These are phyloP conservation scores for Calonectria montana DNA, from an alignment of 2,329 filamentous ascomycete species.

Conservation along the genomic window DNA sequence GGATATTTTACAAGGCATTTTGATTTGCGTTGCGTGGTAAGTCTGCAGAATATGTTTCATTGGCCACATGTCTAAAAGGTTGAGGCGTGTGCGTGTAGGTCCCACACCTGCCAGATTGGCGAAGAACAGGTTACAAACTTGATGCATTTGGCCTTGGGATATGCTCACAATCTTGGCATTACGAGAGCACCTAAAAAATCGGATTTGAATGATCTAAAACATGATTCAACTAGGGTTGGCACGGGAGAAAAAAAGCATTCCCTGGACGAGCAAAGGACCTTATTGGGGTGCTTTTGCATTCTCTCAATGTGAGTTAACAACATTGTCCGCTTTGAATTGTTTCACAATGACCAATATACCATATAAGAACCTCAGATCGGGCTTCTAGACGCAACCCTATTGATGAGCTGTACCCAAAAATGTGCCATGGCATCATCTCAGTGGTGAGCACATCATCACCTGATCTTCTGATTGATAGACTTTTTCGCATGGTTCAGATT, in stretches of 20 bases:
- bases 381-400: slow-evolving; percentile 50
- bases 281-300: slow-evolving; percentile 54
- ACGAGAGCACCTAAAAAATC: slow-evolving; percentile 33
- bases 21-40: slow-evolving; percentile 60
- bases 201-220: slow-evolving; percentile 13
- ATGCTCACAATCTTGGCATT: slow-evolving; percentile 55
- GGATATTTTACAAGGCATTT: slow-evolving; percentile 59
- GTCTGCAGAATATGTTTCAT: background rate
- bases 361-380: slow-evolving; percentile 49
- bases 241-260: slow-evolving; percentile 41
- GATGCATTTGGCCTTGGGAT: slow-evolving; percentile 54
- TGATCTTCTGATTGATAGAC: slow-evolving; percentile 49
- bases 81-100: slow-evolving; percentile 40
- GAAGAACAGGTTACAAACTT: slow-evolving; percentile 51
- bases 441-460: slow-evolving; percentile 38
- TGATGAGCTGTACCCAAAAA: slow-evolving; percentile 46
- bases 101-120: slow-evolving; percentile 47
- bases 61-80: background rate
- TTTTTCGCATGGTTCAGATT: slow-evolving; percentile 50
- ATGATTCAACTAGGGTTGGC: slow-evolving; percentile 25
- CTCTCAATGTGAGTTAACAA: slow-evolving; percentile 50
- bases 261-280: slow-evolving; percentile 52
- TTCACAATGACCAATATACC: background rate
- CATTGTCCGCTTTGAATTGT: background rate
- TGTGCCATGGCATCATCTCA: slow-evolving; percentile 47